Evolutionary conservation across 2,329 filamentous ascomycete species (phyloP).

Genomic region (Trichoderma sp.): DNA sequence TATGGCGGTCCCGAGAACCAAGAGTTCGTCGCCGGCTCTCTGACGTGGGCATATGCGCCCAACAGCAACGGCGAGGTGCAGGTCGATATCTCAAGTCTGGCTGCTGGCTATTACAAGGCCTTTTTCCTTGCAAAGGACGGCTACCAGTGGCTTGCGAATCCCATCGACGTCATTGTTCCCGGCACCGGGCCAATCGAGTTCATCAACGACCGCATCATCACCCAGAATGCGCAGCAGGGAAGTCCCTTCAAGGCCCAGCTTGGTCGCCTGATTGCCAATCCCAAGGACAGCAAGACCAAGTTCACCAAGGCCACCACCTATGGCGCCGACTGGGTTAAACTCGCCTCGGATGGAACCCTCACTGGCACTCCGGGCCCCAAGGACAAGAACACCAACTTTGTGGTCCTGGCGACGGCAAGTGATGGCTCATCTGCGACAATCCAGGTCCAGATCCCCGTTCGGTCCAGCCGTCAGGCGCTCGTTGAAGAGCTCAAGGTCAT

Average conservation of each 20-base stretch:
- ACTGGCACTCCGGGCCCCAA: slow-evolving; percentile 34
- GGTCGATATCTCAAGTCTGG: slow-evolving; percentile 27
- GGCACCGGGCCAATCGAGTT: slow-evolving; percentile 29
- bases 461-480: slow-evolving; percentile 26
- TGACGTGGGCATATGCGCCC: slow-evolving; percentile 36
- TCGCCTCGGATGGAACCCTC: slow-evolving; percentile 34
- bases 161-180: slow-evolving; percentile 31
- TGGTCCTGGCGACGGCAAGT: slow-evolving; percentile 30
- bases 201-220: slow-evolving; percentile 30
- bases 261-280: slow-evolving; percentile 33
- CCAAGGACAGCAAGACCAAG: slow-evolving; percentile 24
- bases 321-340: slow-evolving; percentile 32
- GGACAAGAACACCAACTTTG: slow-evolving; percentile 24
- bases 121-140: slow-evolving; percentile 37
- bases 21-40: slow-evolving; percentile 28
- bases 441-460: slow-evolving; percentile 35
- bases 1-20: slow-evolving; percentile 37
- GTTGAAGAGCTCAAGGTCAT: slow-evolving; percentile 37
- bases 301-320: slow-evolving; percentile 29
- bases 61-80: slow-evolving; percentile 28
- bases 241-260: slow-evolving; percentile 34
- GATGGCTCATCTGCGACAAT: slow-evolving; percentile 28
- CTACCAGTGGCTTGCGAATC: slow-evolving; percentile 37
- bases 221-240: slow-evolving; percentile 37
- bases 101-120: slow-evolving; percentile 34